Conservation (phyloP, 1,284 basidiomycete species). For the Phylloporus gajari region DNA sequence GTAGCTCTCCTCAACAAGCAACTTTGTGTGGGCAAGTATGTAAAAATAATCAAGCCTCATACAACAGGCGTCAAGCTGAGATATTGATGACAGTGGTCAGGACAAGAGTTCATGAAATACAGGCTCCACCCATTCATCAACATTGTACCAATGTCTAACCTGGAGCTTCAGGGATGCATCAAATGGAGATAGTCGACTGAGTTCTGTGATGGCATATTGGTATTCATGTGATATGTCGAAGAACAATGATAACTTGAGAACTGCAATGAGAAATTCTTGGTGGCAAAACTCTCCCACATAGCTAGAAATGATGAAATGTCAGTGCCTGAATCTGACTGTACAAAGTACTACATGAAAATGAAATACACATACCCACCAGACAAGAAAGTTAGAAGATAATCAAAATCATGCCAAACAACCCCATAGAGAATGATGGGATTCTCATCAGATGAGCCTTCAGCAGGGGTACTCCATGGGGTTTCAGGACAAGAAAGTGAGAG, state of each 20-base stretch:
- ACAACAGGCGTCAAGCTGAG: too few species aligned
- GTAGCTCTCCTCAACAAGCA: too few species aligned
- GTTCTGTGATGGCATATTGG: conserved; percentile 11
- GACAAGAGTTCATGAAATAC: conserved; percentile 11
- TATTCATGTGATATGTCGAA: conserved; percentile 15
- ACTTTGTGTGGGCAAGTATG: too few species aligned
- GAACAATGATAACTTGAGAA: conserved; percentile 17
- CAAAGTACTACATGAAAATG: background rate
- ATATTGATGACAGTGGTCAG: conserved; percentile 3
- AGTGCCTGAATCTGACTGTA: background rate
- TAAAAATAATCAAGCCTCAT: too few species aligned
- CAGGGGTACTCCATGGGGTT: too few species aligned
- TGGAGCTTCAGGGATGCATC: conserved; percentile 12
- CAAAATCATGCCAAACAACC: conserved; percentile 15
- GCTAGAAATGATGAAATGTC: background rate
- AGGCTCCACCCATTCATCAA: conserved; percentile 18
- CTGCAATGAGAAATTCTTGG: conserved; percentile 9
- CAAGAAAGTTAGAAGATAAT: conserved; percentile 18
- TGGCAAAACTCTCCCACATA: conserved; percentile 3
- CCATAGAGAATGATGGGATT: conserved; percentile 19
- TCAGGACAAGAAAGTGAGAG: conserved; percentile 13
- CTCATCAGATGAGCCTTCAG: conserved; percentile 10
- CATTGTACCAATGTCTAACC: conserved; percentile 10
- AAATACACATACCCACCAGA: conserved; percentile 10
- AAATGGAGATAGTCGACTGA: background rate